Conservation (phyloP, 2,329 filamentous ascomycete species). For the Dichotomopilus funicola region DNA sequence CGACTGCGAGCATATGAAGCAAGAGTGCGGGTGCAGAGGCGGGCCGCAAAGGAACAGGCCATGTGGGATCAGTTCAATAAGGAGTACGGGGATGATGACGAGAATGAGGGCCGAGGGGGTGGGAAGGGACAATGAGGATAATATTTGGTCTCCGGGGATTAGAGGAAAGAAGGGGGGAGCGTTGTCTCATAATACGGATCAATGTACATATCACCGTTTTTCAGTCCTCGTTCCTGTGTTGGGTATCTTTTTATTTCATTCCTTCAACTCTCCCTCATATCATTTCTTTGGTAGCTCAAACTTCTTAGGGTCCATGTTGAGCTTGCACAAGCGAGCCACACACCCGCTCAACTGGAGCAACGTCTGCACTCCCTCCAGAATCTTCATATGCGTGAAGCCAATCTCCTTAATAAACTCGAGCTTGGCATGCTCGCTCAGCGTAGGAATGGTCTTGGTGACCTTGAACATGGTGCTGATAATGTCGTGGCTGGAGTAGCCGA, state of each 20-base stretch:
- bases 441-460: slow-evolving; percentile 92
- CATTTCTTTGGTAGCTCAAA: slow-evolving; percentile 49
- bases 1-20: slow-evolving; percentile 62
- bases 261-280: not conserved
- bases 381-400: slow-evolving; percentile 98
- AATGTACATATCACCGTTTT: not conserved
- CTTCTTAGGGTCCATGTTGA: slow-evolving; percentile 90
- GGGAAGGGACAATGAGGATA: not conserved
- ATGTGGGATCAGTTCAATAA: slow-evolving; percentile 63
- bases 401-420: slow-evolving; percentile 98
- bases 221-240: not conserved
- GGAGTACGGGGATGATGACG: slow-evolving; percentile 46
- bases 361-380: slow-evolving; percentile 95
- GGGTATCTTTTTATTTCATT: slow-evolving; percentile 7
- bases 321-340: slow-evolving; percentile 80
- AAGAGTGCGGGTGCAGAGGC: slow-evolving; percentile 56
- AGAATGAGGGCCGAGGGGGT: slow-evolving; percentile 19
- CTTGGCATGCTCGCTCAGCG: slow-evolving; percentile 88
- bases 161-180: not conserved
- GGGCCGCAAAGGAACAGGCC: slow-evolving; percentile 56
- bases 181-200: not conserved
- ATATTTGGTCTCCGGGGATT: not conserved
- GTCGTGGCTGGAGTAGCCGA: slow-evolving; percentile 97
- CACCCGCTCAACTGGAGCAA: slow-evolving; percentile 90
- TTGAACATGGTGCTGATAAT: slow-evolving; percentile 99